These are phyloP conservation scores for Geotrichum restrictum DNA, from an alignment of 1,139 yeast species.

Conservation along the genomic window DNA sequence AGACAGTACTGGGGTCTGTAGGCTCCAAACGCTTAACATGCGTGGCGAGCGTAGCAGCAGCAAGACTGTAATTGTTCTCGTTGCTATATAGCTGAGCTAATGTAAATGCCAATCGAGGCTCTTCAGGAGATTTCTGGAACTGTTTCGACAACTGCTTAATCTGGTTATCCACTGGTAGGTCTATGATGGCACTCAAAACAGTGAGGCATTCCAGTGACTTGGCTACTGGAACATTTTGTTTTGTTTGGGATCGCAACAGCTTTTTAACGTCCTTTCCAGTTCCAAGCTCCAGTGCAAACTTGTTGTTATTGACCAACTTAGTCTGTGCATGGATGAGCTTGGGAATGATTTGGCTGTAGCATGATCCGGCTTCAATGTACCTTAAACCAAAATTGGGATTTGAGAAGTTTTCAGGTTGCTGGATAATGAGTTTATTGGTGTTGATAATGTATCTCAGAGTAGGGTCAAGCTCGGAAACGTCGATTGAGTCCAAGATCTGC, in stretches of 20 bases:
- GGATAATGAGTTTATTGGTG: constrained; percentile 22
- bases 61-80: constrained; percentile 36
- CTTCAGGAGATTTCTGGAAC: constrained; percentile 25
- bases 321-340: constrained; percentile 27
- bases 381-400: constrained; percentile 31
- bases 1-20: constrained; percentile 23
- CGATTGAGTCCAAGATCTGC: constrained; percentile 38
- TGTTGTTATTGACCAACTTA: constrained; percentile 27
- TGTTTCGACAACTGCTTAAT: constrained; percentile 20
- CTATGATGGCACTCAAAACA: constrained; percentile 15
- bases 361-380: constrained; percentile 27
- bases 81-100: constrained; percentile 48
- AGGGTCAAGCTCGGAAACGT: constrained; percentile 23
- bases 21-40: constrained; percentile 21
- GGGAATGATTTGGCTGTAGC: constrained; percentile 20
- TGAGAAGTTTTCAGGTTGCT: constrained; percentile 19
- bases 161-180: constrained; percentile 17
- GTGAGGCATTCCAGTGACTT: constrained; percentile 20
- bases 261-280: constrained; percentile 30
- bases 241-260: constrained; percentile 16
- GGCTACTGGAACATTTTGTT: constrained; percentile 7
- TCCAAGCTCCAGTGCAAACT: constrained; percentile 28
- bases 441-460: constrained; percentile 22
- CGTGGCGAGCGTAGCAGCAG: constrained; percentile 45
- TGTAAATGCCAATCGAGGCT: constrained; percentile 30